Percentiles rank a stretch among this genome's conserved stretches.
These are phyloP conservation scores for Pestalotiopsis sp. DNA, from an alignment of 2,329 filamentous ascomycete species.

Conservation along the genomic window DNA sequence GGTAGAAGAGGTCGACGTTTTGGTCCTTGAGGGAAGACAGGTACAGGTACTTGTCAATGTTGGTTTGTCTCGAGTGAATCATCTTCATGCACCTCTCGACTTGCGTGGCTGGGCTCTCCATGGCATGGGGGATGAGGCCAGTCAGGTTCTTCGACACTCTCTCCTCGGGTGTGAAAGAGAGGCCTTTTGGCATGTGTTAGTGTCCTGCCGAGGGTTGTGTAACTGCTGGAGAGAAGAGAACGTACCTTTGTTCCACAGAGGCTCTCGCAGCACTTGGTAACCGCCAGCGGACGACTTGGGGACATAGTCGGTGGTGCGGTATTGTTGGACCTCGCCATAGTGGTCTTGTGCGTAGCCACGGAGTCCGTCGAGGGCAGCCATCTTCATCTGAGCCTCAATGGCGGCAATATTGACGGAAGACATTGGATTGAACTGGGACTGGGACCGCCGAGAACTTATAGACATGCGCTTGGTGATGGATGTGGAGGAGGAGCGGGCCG, in stretches of 20 bases:
- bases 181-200: slow-evolving; percentile 44
- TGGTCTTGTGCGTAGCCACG: slow-evolving; percentile 62
- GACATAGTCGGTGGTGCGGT: slow-evolving; percentile 56
- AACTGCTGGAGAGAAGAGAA: slow-evolving; percentile 17
- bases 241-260: slow-evolving; percentile 68
- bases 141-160: slow-evolving; percentile 67
- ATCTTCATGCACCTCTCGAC: slow-evolving; percentile 72
- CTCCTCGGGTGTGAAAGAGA: slow-evolving; percentile 67
- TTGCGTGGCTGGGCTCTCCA: slow-evolving; percentile 63
- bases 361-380: slow-evolving; percentile 61
- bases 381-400: slow-evolving; percentile 63
- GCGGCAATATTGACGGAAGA: slow-evolving; percentile 58
- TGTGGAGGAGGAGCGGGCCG: slow-evolving; percentile 51
- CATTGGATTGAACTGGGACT: slow-evolving; percentile 58
- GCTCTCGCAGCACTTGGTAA: slow-evolving; percentile 64
- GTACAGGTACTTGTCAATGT: slow-evolving; percentile 84
- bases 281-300: slow-evolving; percentile 54
- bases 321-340: slow-evolving; percentile 59
- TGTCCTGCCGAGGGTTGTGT: slow-evolving; percentile 5
- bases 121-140: slow-evolving; percentile 66
- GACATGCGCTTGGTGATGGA: slow-evolving; percentile 56
- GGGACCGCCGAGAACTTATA: slow-evolving; percentile 50
- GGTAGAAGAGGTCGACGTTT: slow-evolving; percentile 83
- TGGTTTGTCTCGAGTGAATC: slow-evolving; percentile 69
- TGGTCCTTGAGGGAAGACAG: slow-evolving; percentile 74